Evolutionary conservation across 2,329 filamentous ascomycete species (phyloP).

Genomic region (Ophiocordyceps camponoti-floridani): DNA sequence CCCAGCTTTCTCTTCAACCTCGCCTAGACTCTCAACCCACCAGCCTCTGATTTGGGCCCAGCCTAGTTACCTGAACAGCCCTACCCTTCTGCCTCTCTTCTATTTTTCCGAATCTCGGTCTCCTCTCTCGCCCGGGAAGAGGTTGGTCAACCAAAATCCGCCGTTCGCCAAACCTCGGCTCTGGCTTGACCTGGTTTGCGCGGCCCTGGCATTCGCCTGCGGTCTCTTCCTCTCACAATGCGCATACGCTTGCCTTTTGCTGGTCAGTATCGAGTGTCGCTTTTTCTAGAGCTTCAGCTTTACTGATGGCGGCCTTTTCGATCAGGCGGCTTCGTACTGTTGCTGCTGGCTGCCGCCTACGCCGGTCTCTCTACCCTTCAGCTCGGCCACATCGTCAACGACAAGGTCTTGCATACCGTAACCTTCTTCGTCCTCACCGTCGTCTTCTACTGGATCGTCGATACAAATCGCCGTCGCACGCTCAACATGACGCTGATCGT

Average conservation of each 20-base stretch:
- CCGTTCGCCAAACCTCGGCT: background rate
- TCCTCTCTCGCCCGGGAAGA: background rate
- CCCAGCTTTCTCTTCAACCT: background rate
- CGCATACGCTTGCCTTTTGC: slow-evolving; percentile 79
- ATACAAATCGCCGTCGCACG: slow-evolving; percentile 71
- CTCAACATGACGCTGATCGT: slow-evolving; percentile 68
- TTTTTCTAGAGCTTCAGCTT: slow-evolving; percentile 1
- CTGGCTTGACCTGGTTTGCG: background rate
- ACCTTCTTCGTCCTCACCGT: slow-evolving; percentile 83
- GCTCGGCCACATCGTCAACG: slow-evolving; percentile 46
- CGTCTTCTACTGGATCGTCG: slow-evolving; percentile 91
- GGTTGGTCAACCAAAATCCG: background rate
- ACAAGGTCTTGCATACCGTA: slow-evolving; percentile 74
- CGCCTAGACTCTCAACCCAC: background rate
- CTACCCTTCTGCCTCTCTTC: background rate
- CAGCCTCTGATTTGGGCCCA: background rate
- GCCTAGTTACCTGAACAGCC: background rate
- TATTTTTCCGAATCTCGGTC: background rate
- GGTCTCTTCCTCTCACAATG: slow-evolving; percentile 27
- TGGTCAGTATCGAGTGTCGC: slow-evolving; percentile 41
- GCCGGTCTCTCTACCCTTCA: slow-evolving; percentile 55
- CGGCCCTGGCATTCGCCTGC: background rate
- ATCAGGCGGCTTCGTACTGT: slow-evolving; percentile 47
- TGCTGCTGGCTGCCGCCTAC: slow-evolving; percentile 62
- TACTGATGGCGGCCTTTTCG: background rate